Conservation (phyloP, 495 filamentous ascomycete species). For the Talaromyces ruber region DNA sequence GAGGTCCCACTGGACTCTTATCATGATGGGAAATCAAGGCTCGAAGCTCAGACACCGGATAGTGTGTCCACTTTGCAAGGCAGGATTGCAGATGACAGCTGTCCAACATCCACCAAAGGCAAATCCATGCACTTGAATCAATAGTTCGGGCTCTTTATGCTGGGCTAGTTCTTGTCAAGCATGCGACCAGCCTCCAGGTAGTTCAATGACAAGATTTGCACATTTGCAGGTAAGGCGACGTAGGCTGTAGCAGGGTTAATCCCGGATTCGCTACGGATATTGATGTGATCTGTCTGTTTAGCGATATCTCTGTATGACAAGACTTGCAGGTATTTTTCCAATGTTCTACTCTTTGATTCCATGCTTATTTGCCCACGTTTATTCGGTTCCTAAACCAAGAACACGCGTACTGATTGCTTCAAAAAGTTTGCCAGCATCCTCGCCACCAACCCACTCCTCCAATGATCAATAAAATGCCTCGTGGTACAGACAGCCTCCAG, state of each 20-base stretch:
- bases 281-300: background rate
- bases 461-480: background rate
- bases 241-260: background rate
- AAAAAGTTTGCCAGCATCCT: background rate
- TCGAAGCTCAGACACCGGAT: background rate
- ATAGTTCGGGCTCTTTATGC: background rate
- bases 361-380: background rate
- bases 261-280: background rate
- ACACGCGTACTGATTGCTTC: background rate
- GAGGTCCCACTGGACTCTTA: constrained; percentile 4
- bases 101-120: background rate
- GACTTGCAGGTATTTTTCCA: constrained; percentile 6
- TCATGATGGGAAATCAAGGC: constrained; percentile 9
- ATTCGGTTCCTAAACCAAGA: background rate
- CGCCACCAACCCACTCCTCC: background rate
- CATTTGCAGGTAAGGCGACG: background rate
- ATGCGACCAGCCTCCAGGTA: background rate
- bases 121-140: background rate
- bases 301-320: background rate
- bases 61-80: background rate
- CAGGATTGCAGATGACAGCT: constrained; percentile 1
- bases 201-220: background rate
- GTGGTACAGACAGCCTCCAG: background rate
- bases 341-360: background rate
- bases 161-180: background rate